Base-by-base conservation (phyloP, 768 basidiomycete species). In the Suillus bovinus region DNA sequence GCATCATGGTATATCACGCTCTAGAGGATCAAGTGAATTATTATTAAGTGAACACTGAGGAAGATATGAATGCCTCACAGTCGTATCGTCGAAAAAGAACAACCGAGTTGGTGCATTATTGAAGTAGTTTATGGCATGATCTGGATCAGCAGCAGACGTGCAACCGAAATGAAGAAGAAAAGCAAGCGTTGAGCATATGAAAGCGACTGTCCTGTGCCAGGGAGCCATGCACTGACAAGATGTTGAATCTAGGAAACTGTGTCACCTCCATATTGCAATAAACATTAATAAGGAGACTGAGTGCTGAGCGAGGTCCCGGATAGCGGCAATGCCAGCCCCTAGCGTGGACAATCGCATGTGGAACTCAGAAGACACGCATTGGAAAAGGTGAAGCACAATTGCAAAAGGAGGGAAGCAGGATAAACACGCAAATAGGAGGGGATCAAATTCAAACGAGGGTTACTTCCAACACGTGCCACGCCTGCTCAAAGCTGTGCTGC, bases 11-110 rank as follows among this genome's bases (percentile, higher is more conserved):
- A 94, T 54, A 96, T 79, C n/a, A 88, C 90, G 24, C 76, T 78
- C 87, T 90, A 72, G 1, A 58, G 16, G 17, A 16, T 57, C 61
- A 46, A 0, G 2, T 3, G 53, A 13, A 53, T 61, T 2, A 34
- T 34, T 34, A 24, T 49, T 22, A 53, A 36, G 39, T 27, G 34
- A n/a, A 24, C 31, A 22, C 62, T 29, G 38, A 63, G 46, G 34
- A 27, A 27, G n/a, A 55, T n/a, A 49, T 22, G n/a, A 33, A 79
- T 56, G 38, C 24, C 89, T 68, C 67, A 96, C 96, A 34, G 88
- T 76, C 11, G 93, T 89, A 77, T 97, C 96, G 65, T 98, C 92
- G 77, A 99, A 97, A 82, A 94, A 98, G 79, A 90, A 91, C 58
- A 96, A 71, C 67, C 83, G 81, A 14, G 84, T 83, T 10, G 94